Conservation (phyloP, 2,329 filamentous ascomycete genomes). For the Alternaria infectoria region DNA sequence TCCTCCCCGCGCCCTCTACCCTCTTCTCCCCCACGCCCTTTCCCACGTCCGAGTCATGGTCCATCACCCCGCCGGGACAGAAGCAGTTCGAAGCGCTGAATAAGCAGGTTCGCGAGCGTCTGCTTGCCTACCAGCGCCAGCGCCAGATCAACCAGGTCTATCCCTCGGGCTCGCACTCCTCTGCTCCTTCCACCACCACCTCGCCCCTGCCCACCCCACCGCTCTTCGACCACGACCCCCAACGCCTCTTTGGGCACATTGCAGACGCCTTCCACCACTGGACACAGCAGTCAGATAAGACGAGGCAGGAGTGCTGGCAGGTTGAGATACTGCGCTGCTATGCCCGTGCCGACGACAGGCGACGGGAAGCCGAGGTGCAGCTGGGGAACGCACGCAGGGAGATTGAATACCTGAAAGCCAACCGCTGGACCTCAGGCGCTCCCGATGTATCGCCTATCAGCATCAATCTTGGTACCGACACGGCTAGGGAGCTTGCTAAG, state of each 20-base stretch:
- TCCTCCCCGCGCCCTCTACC: constrained; percentile 80
- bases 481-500: constrained; percentile 48
- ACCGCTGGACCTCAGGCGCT: constrained; percentile 33
- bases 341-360: constrained; percentile 49
- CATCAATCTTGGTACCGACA: constrained; percentile 45
- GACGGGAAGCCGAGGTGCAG: constrained; percentile 45
- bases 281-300: constrained; percentile 65
- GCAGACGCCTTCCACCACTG: constrained; percentile 80
- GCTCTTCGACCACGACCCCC: constrained; percentile 65
- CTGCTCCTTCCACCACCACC: constrained; percentile 34
- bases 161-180: constrained; percentile 34
- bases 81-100: constrained; percentile 77
- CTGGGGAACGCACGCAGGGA: constrained; percentile 51
- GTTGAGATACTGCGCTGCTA: constrained; percentile 55
- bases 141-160: constrained; percentile 45
- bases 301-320: constrained; percentile 54
- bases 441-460: constrained; percentile 42
- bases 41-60: constrained; percentile 79
- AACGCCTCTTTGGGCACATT: constrained; percentile 75
- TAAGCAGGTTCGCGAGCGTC: constrained; percentile 70
- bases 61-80: constrained; percentile 74
- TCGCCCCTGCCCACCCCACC: constrained; percentile 48
- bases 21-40: constrained; percentile 83
- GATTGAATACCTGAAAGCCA: constrained; percentile 50
- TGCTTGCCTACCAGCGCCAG: constrained; percentile 52